Conservation (phyloP, 192 early-diverging fungal genomes). For the Backusella luteola region DNA sequence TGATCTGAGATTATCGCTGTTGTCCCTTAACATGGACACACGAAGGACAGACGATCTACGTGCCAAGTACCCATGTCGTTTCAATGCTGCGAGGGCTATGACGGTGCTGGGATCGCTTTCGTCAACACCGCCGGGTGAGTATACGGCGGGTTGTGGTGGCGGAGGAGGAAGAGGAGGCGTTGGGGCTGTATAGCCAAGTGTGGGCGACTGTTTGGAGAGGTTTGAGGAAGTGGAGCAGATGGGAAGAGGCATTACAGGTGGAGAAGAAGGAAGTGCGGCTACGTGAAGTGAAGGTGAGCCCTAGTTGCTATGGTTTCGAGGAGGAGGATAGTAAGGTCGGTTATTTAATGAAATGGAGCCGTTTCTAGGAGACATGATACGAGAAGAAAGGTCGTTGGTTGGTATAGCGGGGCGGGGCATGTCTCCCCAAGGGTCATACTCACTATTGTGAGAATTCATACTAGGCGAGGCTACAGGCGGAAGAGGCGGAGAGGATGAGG, state of each 20-base stretch:
- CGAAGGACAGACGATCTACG: too few relatives aligned
- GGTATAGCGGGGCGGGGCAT: constrained; percentile 20
- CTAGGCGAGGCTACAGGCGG: not conserved
- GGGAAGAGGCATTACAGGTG: not conserved
- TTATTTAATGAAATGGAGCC: not conserved
- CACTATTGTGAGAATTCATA: not conserved
- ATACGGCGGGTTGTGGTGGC: not conserved
- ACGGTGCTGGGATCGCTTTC: constrained; percentile 36
- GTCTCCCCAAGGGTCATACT: constrained; percentile 19
- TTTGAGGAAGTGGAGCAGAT: constrained; percentile 13
- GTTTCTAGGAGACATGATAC: constrained; percentile 5
- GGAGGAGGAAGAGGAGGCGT: not conserved
- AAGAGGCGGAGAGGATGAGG: constrained; percentile 5
- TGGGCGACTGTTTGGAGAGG: not conserved
- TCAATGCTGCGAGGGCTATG: constrained; percentile 32
- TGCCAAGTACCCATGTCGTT: too few relatives aligned
- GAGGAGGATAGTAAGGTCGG: not conserved
- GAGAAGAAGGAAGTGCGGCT: not conserved
- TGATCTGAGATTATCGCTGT: too few relatives aligned
- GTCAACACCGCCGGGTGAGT: constrained; percentile 21
- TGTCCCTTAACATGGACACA: too few relatives aligned
- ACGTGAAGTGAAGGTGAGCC: not conserved
- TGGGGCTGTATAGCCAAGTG: not conserved
- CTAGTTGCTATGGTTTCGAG: not conserved
- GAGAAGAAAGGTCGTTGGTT: constrained; percentile 15